phyloP scores from a whole-genome alignment of 1,284 basidiomycete genomes.

The Leccinum solheimii region DNA sequence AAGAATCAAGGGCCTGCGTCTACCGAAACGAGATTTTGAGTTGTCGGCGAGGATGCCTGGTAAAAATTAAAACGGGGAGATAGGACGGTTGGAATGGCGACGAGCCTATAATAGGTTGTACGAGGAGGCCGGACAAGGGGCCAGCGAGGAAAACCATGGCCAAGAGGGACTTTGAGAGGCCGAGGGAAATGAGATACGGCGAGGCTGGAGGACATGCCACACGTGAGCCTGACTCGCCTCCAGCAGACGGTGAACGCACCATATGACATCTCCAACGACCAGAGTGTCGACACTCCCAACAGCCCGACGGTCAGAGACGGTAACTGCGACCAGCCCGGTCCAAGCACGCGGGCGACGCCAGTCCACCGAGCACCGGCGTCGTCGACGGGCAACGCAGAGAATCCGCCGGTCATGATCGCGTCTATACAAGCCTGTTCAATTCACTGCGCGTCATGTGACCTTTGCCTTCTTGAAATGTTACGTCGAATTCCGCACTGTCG shows the following conservation, averaged over 20 bases:
- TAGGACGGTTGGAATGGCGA: neutral
- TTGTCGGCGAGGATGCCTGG: conserved; percentile 80
- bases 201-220: conserved; percentile 52
- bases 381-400: conserved; percentile 41
- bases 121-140: conserved; percentile 86
- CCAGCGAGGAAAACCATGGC: conserved; percentile 94
- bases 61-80: neutral
- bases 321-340: conserved; percentile 62
- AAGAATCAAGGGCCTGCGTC: conserved; percentile 88
- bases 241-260: conserved; percentile 45
- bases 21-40: conserved; percentile 81
- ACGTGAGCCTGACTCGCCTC: conserved; percentile 3
- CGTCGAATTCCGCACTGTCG: neutral
- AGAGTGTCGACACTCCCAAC: conserved; percentile 82
- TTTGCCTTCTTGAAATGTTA: neutral
- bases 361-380: conserved; percentile 46
- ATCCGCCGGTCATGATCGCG: conserved; percentile 45
- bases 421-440: neutral
- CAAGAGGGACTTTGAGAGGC: conserved; percentile 85
- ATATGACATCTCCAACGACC: conserved; percentile 92
- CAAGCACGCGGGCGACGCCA: conserved; percentile 56
- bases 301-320: conserved; percentile 77
- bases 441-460: neutral
- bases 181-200: conserved; percentile 89
- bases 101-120: conserved; percentile 85